Evolutionary conservation across 768 basidiomycete genomes (phyloP), one percentile per base, ranked within the genome.

Genomic region (Trametes meyenii): DNA sequence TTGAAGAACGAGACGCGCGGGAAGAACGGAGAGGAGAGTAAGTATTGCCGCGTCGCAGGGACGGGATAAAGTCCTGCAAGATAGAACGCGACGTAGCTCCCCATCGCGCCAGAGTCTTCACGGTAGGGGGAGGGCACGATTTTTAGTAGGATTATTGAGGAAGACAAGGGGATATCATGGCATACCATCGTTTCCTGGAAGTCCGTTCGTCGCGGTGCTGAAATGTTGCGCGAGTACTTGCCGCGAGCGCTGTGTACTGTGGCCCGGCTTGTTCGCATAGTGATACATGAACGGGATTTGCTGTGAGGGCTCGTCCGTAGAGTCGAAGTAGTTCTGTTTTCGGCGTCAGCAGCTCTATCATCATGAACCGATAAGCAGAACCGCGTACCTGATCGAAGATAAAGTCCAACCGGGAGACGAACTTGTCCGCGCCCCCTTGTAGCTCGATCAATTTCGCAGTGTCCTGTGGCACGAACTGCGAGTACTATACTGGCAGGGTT

Each of bases 201-300:
- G 48, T 7, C 48, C 48, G 16, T 50, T 78, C 13, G 72, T 73
- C 7, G 84, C 79, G 0, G 82, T 84, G 65, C 85, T 86, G 76
- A 81, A 87, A 67, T 74, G 81, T 58, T 80, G 69, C 1, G 83
- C 77, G 51, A 87, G 81, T n/a, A 82, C 76, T 66, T 84, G 79
- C 26, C 85, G 72, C 33, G 84, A 80, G 17, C 81, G 72, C 65
- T 83, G 82, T 2, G 84, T 85, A 69, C 84, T 87, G 19, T 82
- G 69, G 2, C 84, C 85, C 0, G 86, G 85, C 2, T 76, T 74
- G 68, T 86, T 81, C 2, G 83, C 85, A 64, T 88, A 88, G 72
- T 88, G 85, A 66, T 86, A 87, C 85, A 87, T 87, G 71, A 80
- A 85, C 0, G 85, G 85, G 65, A 88, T 87, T 64, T 86, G 85